Evolutionary conservation across 1,139 yeast genomes (phyloP).

Genomic region (Meyerozyma elateridarum): DNA sequence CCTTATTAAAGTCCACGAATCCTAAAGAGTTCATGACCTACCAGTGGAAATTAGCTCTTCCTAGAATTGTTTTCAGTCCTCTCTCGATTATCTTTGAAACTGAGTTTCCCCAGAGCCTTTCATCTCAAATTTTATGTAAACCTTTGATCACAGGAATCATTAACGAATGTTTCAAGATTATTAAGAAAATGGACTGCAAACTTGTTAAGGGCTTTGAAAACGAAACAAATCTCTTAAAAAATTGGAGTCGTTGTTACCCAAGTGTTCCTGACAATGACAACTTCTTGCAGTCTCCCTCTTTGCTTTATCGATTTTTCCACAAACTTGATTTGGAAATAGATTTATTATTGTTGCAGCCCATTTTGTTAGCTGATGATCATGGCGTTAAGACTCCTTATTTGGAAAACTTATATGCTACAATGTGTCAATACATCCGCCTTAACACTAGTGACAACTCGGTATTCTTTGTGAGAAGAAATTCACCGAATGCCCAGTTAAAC

Average conservation of each 20-base stretch:
- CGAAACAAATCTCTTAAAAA: conserved; percentile 52
- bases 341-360: conserved; percentile 75
- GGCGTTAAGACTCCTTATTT: conserved; percentile 84
- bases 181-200: conserved; percentile 75
- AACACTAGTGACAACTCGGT: conserved; percentile 30
- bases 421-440: conserved; percentile 61
- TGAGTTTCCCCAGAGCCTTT: conserved; percentile 53
- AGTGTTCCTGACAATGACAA: conserved; percentile 19
- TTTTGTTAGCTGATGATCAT: conserved; percentile 78
- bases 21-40: conserved; percentile 61
- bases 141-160: conserved; percentile 80
- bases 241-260: conserved; percentile 49
- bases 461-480: conserved; percentile 28
- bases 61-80: conserved; percentile 75
- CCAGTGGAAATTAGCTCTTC: conserved; percentile 84
- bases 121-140: conserved; percentile 69
- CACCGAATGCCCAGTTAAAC: conserved; percentile 7
- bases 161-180: conserved; percentile 66
- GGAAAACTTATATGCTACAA: conserved; percentile 77
- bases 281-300: conserved; percentile 42
- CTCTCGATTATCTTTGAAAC: conserved; percentile 69
- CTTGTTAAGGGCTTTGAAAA: conserved; percentile 61
- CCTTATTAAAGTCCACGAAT: conserved; percentile 45
- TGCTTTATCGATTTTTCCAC: conserved; percentile 60
- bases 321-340: conserved; percentile 60